phyloP scores from a whole-genome alignment of 106 monocot species.

The Vanilla planifolia region DNA sequence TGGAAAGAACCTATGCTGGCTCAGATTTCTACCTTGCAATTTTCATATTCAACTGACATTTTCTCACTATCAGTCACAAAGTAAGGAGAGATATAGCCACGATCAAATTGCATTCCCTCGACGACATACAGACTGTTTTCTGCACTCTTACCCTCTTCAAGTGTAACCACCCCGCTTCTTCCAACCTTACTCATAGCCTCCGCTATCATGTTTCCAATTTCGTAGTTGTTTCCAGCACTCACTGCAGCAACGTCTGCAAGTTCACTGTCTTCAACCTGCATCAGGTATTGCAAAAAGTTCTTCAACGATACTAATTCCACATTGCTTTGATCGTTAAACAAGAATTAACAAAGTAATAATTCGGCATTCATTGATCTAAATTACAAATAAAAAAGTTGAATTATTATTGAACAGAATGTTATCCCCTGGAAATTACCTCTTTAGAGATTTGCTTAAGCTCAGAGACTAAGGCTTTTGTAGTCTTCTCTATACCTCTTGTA shows the following conservation, averaged over 20 bases:
- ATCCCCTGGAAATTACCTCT: constrained; percentile 29
- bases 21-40: constrained; percentile 91
- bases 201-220: constrained; percentile 96
- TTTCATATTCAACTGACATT: constrained; percentile 91
- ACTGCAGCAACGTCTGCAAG: constrained; percentile 97
- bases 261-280: constrained; percentile 94
- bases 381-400: too few relatives aligned
- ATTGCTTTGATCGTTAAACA: too few relatives aligned
- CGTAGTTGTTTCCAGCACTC: constrained; percentile 90
- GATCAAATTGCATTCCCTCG: constrained; percentile 99
- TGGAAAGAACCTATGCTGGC: too few relatives aligned
- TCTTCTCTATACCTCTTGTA: constrained; percentile 73
- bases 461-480: constrained; percentile 48
- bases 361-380: too few relatives aligned
- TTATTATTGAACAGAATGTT: too few relatives aligned
- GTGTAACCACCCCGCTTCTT: constrained; percentile 92
- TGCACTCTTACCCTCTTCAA: constrained; percentile 93
- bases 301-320: too few relatives aligned
- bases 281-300: too few relatives aligned
- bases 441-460: constrained; percentile 61
- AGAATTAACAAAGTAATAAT: too few relatives aligned
- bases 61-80: constrained; percentile 98
- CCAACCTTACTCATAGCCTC: constrained; percentile 98
- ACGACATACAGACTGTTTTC: constrained; percentile 89
- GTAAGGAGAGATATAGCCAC: constrained; percentile 93